Evolutionary conservation across 2,329 filamentous ascomycete genomes (phyloP), one percentile per base, ranked within the genome.

Genomic region (Diaporthe aspalathi): DNA sequence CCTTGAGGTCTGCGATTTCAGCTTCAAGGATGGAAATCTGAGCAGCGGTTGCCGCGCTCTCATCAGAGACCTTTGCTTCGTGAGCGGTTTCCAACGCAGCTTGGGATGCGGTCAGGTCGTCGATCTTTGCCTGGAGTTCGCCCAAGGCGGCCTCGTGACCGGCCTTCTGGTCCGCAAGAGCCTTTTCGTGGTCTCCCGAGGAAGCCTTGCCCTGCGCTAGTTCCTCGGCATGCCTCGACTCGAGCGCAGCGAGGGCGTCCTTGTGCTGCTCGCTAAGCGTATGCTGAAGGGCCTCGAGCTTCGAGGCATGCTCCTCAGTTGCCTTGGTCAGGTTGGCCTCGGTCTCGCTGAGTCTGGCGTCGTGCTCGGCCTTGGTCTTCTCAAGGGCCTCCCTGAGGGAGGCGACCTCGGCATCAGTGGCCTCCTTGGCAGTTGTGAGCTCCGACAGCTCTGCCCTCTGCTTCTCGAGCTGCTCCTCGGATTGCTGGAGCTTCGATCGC

Each of bases 71-170:
- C 75, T 83, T 85, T 49, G 83, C 80, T 65, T 83, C 81, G 74
- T 83, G 84, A 16, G 84, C 82, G 29, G 81, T 79, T 76, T 86
- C 83, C 8, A 87, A 76, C 5, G 80, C 79, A n/a, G 79, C 78
- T 65, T 85, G 85, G 2, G 85, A 84, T 1, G 84, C 81, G 1
- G 82, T 82, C 67, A 90, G 78, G 50, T 87, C 85, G 24, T 88
- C 84, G 40, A 91, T 82, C 79, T 88, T 86, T 76, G 82, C 85
- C 78, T 90, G 85, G 56, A 91, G 79, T 24, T 85, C 84, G 29
- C 81, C 82, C 38, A 85, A 76, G 4, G 81, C 79, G 14, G 81
- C 76, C 68, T 89, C 86, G 73, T 91, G 87, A 60, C 80, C 80
- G 5, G 83, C 75, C 76, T 85, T 87, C 57, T 90, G 80, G 12